phyloP scores from a whole-genome alignment of 2,329 filamentous ascomycete genomes.

The Tetracladium maxilliforme region DNA sequence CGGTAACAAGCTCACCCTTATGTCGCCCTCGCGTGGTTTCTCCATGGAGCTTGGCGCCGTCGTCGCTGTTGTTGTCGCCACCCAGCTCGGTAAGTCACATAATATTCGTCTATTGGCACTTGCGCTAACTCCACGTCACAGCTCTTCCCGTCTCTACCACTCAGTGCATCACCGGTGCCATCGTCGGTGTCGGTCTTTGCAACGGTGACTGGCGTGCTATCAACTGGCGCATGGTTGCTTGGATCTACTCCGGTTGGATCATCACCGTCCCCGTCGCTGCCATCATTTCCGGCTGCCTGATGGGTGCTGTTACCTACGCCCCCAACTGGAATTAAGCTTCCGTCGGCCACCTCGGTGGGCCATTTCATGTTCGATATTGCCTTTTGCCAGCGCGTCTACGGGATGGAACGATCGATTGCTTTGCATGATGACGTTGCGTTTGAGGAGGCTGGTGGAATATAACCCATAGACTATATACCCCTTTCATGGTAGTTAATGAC shows the following conservation, averaged over 20 bases:
- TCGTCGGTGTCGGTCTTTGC: constrained; percentile 47
- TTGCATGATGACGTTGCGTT: too few relatives aligned
- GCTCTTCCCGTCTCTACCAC: constrained; percentile 49
- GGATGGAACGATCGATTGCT: too few relatives aligned
- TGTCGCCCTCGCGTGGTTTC: constrained; percentile 43
- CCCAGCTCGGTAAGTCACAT: constrained; percentile 30
- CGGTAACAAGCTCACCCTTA: constrained; percentile 47
- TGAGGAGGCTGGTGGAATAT: too few relatives aligned
- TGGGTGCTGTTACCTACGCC: constrained; percentile 47
- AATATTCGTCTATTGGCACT: not conserved
- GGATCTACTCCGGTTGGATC: constrained; percentile 45
- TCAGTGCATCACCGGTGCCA: constrained; percentile 48
- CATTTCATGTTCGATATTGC: too few relatives aligned
- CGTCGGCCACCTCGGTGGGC: not conserved
- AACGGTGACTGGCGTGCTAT: constrained; percentile 41
- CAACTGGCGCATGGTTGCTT: constrained; percentile 47
- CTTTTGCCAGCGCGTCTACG: too few relatives aligned
- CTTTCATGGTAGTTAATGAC: too few relatives aligned
- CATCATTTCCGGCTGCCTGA: constrained; percentile 41
- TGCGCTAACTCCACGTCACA: constrained; percentile 8
- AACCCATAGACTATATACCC: too few relatives aligned
- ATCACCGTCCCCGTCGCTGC: constrained; percentile 42
- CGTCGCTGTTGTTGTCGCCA: constrained; percentile 48
- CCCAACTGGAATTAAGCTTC: constrained; percentile 28
- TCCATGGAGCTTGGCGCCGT: constrained; percentile 46